Evolutionary conservation across 441 rosid species (phyloP).

Genomic region (Corymbia calophylla): DNA sequence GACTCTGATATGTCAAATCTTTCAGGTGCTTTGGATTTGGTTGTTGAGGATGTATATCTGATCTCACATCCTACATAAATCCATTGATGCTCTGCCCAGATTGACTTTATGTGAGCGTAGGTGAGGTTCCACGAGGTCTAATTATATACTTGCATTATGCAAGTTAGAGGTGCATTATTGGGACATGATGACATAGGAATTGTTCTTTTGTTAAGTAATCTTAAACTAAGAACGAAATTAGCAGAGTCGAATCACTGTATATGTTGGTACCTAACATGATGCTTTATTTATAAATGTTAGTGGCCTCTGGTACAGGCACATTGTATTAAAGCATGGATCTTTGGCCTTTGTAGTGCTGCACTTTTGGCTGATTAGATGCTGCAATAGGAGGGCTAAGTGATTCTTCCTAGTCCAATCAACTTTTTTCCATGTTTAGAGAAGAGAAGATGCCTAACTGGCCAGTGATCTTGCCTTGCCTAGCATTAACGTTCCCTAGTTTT

Average conservation of each 20-base stretch:
- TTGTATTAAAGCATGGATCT: background rate
- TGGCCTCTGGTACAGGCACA: background rate
- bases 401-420: background rate
- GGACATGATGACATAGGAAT: background rate
- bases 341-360: background rate
- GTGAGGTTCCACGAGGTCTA: background rate
- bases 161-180: background rate
- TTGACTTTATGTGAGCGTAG: background rate
- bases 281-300: background rate
- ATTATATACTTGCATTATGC: background rate
- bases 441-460: background rate
- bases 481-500: background rate
- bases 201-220: background rate
- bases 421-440: background rate
- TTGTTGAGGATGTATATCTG: background rate
- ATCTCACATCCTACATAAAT: background rate
- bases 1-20: background rate
- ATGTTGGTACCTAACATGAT: background rate
- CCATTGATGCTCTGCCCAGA: background rate
- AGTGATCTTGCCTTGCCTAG: background rate
- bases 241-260: background rate
- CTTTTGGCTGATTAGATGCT: background rate
- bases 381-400: background rate
- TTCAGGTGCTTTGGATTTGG: background rate
- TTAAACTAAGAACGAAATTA: background rate